Evolutionary conservation across 129 eudicot genomes (phyloP).

Genomic region (Chrysanthemum lavandulifolium): DNA sequence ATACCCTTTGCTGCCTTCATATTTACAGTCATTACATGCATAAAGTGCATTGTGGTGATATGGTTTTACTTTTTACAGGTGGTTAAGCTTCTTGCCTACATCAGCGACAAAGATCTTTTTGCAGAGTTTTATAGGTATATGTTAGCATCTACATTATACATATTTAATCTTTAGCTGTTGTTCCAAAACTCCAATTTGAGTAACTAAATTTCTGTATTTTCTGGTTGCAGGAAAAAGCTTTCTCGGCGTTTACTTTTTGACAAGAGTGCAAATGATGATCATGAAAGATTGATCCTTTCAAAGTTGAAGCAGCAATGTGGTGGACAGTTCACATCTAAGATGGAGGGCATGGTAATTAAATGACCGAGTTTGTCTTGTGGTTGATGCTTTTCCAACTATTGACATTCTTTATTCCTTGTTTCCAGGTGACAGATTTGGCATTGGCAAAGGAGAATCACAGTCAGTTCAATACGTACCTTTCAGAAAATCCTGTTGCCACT

Average conservation of each 20-base stretch:
- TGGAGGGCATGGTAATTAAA: slow-evolving; percentile 85
- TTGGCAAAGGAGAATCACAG: slow-evolving; percentile 24
- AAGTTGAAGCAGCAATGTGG: slow-evolving; percentile 91
- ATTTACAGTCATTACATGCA: not conserved
- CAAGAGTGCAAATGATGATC: slow-evolving; percentile 85
- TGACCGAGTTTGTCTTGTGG: not conserved
- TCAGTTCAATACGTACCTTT: slow-evolving; percentile 52
- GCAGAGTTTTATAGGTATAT: slow-evolving; percentile 78
- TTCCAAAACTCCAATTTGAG: not conserved
- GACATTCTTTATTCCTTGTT: too few species aligned
- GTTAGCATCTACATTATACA: not conserved
- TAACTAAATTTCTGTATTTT: not conserved
- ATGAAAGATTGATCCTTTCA: slow-evolving; percentile 69
- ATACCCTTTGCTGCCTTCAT: not conserved
- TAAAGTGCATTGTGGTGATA: not conserved
- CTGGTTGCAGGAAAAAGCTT: slow-evolving; percentile 60
- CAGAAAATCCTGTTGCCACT: slow-evolving; percentile 28
- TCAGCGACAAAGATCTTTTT: slow-evolving; percentile 85
- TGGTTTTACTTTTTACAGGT: slow-evolving; percentile 39
- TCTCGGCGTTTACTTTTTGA: slow-evolving; percentile 83
- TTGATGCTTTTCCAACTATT: not conserved
- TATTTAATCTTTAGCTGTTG: not conserved
- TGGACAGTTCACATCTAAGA: slow-evolving; percentile 90
- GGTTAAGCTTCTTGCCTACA: slow-evolving; percentile 74
- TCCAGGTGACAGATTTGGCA: slow-evolving; percentile 50